A percentile compares a stretch with the other conserved stretches of the same genome.
Conservation (phyloP, 1,284 basidiomycete species). For the Gastroboletus turbinatus region DNA sequence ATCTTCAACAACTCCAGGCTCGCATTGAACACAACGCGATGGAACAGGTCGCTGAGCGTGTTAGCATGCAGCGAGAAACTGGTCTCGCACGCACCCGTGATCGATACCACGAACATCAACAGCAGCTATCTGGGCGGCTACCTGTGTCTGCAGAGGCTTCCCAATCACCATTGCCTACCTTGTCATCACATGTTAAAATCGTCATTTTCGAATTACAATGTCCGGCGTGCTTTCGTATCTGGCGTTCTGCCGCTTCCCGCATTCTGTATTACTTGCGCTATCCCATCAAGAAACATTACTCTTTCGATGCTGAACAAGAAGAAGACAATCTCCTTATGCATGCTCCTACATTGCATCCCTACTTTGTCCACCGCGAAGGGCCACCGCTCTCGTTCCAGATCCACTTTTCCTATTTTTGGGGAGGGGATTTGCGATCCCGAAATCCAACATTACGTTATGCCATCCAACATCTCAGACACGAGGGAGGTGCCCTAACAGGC, state of each 20-base stretch:
- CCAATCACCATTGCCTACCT: not conserved
- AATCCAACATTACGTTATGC: not conserved
- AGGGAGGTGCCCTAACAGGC: not conserved
- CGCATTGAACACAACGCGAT: not conserved
- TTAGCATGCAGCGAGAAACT: not conserved
- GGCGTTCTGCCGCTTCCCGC: slow-evolving; percentile 3
- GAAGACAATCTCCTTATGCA: not conserved
- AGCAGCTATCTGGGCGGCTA: no score
- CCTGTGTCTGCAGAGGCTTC: no score
- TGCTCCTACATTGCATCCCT: not conserved
- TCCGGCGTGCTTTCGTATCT: not conserved
- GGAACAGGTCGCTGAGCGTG: not conserved
- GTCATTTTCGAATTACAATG: not conserved
- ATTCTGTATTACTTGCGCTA: not conserved
- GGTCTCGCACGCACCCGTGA: not conserved
- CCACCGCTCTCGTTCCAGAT: not conserved
- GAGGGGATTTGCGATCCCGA: not conserved
- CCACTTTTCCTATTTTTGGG: not conserved
- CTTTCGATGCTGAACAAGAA: not conserved
- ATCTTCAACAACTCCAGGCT: slow-evolving; percentile 1
- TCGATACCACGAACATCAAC: no score
- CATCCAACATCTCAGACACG: not conserved
- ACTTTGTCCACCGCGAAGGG: not conserved
- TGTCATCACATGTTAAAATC: no score
- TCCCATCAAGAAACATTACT: no score